A percentile compares a stretch with the other conserved stretches of the same genome.
Evolutionary conservation across 306 rosid species (phyloP).

Genomic region (Elaeagnus macrophylla): DNA sequence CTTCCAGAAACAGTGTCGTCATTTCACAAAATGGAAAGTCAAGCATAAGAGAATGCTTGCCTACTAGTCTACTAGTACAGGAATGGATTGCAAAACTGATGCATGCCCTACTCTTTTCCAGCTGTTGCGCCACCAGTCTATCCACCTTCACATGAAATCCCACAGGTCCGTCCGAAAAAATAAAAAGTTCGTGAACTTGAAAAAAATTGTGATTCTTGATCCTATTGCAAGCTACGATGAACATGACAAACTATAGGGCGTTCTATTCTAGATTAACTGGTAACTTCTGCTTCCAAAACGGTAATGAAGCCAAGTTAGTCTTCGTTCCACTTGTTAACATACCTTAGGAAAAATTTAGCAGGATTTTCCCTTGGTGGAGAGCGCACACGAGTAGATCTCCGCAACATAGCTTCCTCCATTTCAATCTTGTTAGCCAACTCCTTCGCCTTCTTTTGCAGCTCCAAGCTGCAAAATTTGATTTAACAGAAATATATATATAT

Average conservation of each 20-base stretch:
- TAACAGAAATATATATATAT: neutral
- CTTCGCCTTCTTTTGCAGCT: conserved; percentile 57
- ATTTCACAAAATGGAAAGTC: conserved; percentile 23
- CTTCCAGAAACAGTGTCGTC: conserved; percentile 2
- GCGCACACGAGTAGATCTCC: conserved; percentile 91
- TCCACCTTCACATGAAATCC: neutral
- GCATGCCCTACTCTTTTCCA: conserved; percentile 13
- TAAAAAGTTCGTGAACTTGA: neutral
- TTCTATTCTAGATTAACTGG: conserved; percentile 3
- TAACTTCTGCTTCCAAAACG: neutral
- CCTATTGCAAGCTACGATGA: neutral
- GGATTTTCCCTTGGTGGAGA: conserved; percentile 84
- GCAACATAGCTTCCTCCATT: conserved; percentile 56
- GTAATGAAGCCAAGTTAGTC: conserved; percentile 25
- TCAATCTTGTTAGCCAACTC: conserved; percentile 43
- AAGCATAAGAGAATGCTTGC: conserved; percentile 10
- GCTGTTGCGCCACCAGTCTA: conserved; percentile 5
- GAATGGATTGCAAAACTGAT: conserved; percentile 7
- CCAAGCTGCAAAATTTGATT: conserved; percentile 33
- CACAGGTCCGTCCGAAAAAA: conserved; percentile 3
- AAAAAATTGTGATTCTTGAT: conserved; percentile 4
- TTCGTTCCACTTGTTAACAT: conserved; percentile 82
- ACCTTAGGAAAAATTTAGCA: conserved; percentile 66
- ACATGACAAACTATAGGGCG: neutral
- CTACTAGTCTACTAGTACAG: conserved; percentile 13